These are phyloP conservation scores for Aspergillus uvarum DNA, from an alignment of 2,329 filamentous ascomycete genomes.

Conservation along the genomic window DNA sequence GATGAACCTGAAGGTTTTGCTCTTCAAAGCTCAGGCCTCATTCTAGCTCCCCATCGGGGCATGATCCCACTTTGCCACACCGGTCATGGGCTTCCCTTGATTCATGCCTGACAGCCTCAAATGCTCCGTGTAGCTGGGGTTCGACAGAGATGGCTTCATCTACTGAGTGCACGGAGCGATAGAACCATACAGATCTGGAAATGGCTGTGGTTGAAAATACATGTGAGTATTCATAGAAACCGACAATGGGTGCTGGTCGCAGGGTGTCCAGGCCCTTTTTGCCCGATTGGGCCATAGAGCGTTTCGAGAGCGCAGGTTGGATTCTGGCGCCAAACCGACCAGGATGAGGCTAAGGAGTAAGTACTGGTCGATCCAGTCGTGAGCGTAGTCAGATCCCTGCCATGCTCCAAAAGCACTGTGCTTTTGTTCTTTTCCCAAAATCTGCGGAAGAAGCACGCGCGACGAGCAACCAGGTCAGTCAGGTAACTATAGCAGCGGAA, in stretches of 20 bases:
- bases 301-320: not conserved
- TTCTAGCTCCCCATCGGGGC: slow-evolving; percentile 1
- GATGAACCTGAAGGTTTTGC: slow-evolving; percentile 5
- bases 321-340: not conserved
- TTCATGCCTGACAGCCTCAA: not conserved
- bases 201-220: too few species aligned
- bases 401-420: not conserved
- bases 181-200: too few species aligned
- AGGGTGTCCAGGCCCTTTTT: not conserved
- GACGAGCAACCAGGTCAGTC: not conserved
- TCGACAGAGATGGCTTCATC: not conserved
- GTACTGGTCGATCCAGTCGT: not conserved
- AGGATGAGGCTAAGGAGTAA: not conserved
- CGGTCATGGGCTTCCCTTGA: not conserved
- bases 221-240: too few species aligned
- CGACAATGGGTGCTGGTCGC: not conserved
- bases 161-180: too few species aligned
- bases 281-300: not conserved
- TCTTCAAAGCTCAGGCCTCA: slow-evolving; percentile 20
- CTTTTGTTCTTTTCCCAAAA: not conserved
- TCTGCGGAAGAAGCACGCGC: not conserved
- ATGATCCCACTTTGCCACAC: slow-evolving; percentile 10
- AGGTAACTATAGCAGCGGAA: not conserved
- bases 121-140: not conserved
- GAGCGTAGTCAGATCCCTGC: not conserved